phyloP scores from a whole-genome alignment of 2,329 filamentous ascomycete genomes.

The Claviceps quebecensis region DNA sequence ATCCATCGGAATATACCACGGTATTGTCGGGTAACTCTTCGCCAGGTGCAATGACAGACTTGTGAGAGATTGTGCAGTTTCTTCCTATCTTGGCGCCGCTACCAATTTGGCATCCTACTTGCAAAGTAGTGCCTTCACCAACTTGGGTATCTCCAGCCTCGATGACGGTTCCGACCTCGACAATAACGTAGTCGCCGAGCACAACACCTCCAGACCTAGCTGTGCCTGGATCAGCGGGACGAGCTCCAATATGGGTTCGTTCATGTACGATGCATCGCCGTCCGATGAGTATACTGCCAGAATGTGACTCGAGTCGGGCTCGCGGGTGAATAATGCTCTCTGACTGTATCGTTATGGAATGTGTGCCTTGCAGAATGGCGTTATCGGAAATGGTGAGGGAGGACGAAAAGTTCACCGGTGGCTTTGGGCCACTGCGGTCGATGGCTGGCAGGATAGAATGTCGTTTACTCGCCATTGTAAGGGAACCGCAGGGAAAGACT shows the following conservation, averaged over 20 bases:
- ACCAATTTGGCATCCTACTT: constrained; percentile 46
- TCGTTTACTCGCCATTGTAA: constrained; percentile 32
- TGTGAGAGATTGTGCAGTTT: constrained; percentile 58
- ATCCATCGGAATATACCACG: constrained; percentile 54
- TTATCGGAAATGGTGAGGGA: constrained; percentile 48
- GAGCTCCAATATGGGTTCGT: constrained; percentile 40
- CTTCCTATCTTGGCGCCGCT: constrained; percentile 48
- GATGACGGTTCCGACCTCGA: constrained; percentile 46
- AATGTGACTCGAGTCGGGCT: constrained; percentile 60
- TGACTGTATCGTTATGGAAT: constrained; percentile 65
- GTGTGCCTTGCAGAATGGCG: constrained; percentile 51
- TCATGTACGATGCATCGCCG: constrained; percentile 75
- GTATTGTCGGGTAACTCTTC: constrained; percentile 50
- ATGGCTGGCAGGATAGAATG: constrained; percentile 41
- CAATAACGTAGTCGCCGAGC: constrained; percentile 45
- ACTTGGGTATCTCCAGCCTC: constrained; percentile 49
- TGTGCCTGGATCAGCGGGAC: constrained; percentile 13
- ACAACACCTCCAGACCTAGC: constrained; percentile 33
- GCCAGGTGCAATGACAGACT: constrained; percentile 42
- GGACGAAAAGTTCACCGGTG: constrained; percentile 47
- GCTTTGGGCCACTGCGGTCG: constrained; percentile 40
- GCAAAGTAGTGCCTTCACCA: constrained; percentile 44
- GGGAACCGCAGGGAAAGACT: background rate
- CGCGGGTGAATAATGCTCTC: constrained; percentile 80
- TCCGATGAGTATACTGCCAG: constrained; percentile 68